Percentiles rank a stretch among this genome's conserved stretches.
These are phyloP conservation scores for Rutstroemia sydowiana DNA, from an alignment of 2,329 filamentous ascomycete species.

Conservation along the genomic window DNA sequence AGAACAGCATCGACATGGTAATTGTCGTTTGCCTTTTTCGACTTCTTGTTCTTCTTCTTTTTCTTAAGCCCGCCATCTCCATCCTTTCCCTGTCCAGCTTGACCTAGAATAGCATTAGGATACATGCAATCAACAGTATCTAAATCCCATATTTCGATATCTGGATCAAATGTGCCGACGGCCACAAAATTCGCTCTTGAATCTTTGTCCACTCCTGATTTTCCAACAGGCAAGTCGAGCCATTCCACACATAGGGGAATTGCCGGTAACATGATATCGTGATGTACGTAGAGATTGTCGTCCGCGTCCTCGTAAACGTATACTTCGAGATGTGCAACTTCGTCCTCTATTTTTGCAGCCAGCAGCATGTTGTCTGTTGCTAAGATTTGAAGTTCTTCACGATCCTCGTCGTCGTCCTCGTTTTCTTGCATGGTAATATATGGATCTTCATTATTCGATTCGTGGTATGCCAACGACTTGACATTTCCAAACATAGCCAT, in stretches of 20 bases:
- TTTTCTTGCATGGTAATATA: constrained; percentile 83
- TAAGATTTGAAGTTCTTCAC: constrained; percentile 88
- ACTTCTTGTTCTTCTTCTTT: constrained; percentile 89
- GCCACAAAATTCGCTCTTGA: constrained; percentile 84
- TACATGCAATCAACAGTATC: constrained; percentile 98
- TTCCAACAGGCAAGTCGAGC: constrained; percentile 85
- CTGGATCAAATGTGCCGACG: constrained; percentile 93
- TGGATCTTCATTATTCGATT: constrained; percentile 88
- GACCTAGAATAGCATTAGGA: constrained; percentile 89
- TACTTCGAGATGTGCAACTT: constrained; percentile 91
- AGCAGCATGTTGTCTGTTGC: constrained; percentile 89
- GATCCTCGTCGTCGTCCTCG: constrained; percentile 62
- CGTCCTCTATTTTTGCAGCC: constrained; percentile 91
- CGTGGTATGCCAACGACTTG: constrained; percentile 88
- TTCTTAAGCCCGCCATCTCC: constrained; percentile 44
- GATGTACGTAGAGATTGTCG: constrained; percentile 97
- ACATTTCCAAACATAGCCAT: constrained; percentile 95
- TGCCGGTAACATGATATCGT: constrained; percentile 97
- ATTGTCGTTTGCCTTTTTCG: constrained; percentile 77
- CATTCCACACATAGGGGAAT: constrained; percentile 95
- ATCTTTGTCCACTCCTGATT: constrained; percentile 53
- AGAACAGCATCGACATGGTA: constrained; percentile 94
- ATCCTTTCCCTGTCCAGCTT: constrained; percentile 45
- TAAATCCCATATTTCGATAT: constrained; percentile 97
- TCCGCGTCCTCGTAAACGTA: constrained; percentile 94